Base-by-base conservation (phyloP, 148 eudicot species). In the Hydrangea macrophylla region DNA sequence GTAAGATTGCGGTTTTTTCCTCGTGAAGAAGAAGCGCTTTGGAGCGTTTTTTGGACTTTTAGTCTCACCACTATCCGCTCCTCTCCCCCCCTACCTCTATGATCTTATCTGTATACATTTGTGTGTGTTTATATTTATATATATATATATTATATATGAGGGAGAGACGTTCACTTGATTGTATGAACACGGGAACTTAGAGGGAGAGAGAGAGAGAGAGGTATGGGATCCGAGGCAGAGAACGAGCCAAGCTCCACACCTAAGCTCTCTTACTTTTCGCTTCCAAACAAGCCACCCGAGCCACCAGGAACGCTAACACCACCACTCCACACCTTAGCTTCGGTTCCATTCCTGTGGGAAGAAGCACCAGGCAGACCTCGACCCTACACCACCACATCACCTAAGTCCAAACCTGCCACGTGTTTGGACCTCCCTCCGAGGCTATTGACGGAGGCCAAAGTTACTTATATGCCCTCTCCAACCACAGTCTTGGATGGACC, bases 281-380 rank as follows among this genome's bases (percentile, higher is more conserved):
- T 86, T 1, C 90, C 88, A 15, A 73, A 36, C 64, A 85, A 78
- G 71, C 81, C 64, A 26, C 70, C 69, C 24, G 77, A 73, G 71
- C 78, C 86, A 17, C 75, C 72, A 5, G 82, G 80, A 20, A 56
- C 73, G 30, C 39, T 70, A 23, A 93, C 98, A 0, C 98, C 96
- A 11, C 98, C 98, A 8, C 76, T 82, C 50, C 80, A 75, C 4
- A 77, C 92, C 27, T 70, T 65, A 61, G 89, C 70, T 2, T 81
- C 96, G 3, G 50, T 93, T n/a, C 98, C 98, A 0, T 93, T 93
- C 70, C 55, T 57, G 9, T 93, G 98, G 98, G 98, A 93, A 68
- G 98, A 90, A 62, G 95, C 75, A 0, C 98, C 98, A 1, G 98
- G 96, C 4, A 72, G 80, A 80, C 92, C 98, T 12, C 80, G 81